A percentile compares a stretch with the other conserved stretches of the same genome.
Evolutionary conservation across 441 rosid genomes (phyloP).

Genomic region (Pelargonium exstipulatum): DNA sequence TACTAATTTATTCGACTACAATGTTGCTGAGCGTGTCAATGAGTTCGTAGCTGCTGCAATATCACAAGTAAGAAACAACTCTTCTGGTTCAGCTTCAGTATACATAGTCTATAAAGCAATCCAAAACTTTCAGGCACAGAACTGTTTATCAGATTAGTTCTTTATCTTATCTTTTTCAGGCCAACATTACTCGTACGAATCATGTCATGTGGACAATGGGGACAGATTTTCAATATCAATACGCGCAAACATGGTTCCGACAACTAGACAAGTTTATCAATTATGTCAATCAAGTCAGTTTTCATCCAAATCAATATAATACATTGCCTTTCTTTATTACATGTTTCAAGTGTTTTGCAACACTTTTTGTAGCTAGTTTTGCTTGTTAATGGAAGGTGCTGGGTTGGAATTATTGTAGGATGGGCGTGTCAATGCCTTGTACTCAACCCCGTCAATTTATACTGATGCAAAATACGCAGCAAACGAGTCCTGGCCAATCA

Average conservation of each 20-base stretch:
- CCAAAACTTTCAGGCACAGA: conserved; percentile 3
- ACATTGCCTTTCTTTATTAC: background rate
- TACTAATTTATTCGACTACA: conserved; percentile 82
- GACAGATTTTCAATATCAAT: conserved; percentile 96
- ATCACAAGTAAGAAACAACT: conserved; percentile 54
- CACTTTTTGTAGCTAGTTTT: background rate
- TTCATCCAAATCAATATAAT: background rate
- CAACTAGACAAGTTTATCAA: conserved; percentile 96
- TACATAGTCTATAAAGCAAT: no score
- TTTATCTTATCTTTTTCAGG: conserved; percentile 41
- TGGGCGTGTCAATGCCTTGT: conserved; percentile 93
- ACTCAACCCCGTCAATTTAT: conserved; percentile 95
- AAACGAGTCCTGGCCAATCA: conserved; percentile 76
- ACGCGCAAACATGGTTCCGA: conserved; percentile 86
- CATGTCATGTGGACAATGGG: conserved; percentile 99
- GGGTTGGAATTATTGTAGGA: conserved; percentile 47
- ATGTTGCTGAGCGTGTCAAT: conserved; percentile 85
- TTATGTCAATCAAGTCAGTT: conserved; percentile 80
- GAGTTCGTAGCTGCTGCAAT: conserved; percentile 88
- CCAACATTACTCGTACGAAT: conserved; percentile 83
- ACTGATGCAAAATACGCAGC: conserved; percentile 95
- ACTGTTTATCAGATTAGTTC: background rate
- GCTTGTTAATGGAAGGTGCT: conserved; percentile 8
- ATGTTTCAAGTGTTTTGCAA: background rate
- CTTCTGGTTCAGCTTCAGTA: background rate